Percentiles rank a stretch among this genome's conserved stretches.
These are phyloP conservation scores for Huntiella moniliformis DNA, from an alignment of 2,329 filamentous ascomycete genomes.

Conservation along the genomic window DNA sequence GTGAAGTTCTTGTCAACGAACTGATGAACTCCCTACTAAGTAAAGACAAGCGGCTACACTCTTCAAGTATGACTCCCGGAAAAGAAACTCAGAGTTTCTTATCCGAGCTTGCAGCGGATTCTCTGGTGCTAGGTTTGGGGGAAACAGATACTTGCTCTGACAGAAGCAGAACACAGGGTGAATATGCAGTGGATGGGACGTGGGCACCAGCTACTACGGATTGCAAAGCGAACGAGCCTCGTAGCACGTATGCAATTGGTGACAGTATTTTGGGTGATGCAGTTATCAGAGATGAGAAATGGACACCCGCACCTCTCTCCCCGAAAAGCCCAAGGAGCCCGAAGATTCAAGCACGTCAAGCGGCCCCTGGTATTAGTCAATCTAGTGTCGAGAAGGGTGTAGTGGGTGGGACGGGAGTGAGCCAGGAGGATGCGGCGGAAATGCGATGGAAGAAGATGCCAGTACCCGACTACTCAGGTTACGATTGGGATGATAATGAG, in stretches of 20 bases:
- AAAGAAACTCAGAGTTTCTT: too few species aligned
- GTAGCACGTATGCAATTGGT: too few species aligned
- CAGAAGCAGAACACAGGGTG: neutral
- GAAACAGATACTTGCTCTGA: too few species aligned
- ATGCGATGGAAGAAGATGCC: conserved; percentile 4
- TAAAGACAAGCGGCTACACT: too few species aligned
- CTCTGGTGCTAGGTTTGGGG: too few species aligned
- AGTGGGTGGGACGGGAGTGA: neutral
- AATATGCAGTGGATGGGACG: neutral
- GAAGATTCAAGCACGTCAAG: neutral
- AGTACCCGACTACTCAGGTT: conserved; percentile 5
- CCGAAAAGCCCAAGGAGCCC: neutral
- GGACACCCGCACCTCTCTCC: neutral
- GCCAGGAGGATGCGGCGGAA: neutral
- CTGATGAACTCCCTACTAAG: too few species aligned
- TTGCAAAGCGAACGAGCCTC: neutral
- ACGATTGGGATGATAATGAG: conserved; percentile 6
- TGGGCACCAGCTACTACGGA: neutral
- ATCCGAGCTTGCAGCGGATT: too few species aligned
- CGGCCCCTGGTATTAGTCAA: neutral
- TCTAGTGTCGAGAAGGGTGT: neutral
- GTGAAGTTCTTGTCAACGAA: too few species aligned
- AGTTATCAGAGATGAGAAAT: neutral
- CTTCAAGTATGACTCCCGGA: too few species aligned
- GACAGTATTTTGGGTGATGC: neutral